A percentile compares a stretch with the other conserved stretches of the same genome.
phyloP scores from a whole-genome alignment of 1,284 basidiomycete species.

The Ceratobasidium sp. region DNA sequence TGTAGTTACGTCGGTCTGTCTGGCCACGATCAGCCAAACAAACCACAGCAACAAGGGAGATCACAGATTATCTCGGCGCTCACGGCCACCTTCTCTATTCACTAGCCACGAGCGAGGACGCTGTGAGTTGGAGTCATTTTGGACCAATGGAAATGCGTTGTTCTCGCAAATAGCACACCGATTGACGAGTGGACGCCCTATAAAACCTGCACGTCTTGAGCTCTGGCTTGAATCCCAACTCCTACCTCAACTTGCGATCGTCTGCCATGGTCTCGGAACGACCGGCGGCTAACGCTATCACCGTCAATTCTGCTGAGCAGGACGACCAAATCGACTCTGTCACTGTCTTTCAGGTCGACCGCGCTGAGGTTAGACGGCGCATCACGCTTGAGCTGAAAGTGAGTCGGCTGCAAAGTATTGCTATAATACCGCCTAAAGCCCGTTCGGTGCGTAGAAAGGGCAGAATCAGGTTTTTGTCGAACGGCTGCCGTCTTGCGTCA shows the following conservation, averaged over 20 bases:
- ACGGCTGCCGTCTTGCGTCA: slow-evolving; percentile 49
- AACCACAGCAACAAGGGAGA: no score
- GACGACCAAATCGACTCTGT: slow-evolving; percentile 35
- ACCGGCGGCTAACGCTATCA: slow-evolving; percentile 6
- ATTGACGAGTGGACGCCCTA: no score
- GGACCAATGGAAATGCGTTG: no score
- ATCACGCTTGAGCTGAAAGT: slow-evolving; percentile 37
- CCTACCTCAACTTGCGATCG: background rate
- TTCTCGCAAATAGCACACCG: no score
- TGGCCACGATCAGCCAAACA: no score
- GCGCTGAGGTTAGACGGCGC: slow-evolving; percentile 34
- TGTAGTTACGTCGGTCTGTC: no score
- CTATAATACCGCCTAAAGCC: background rate
- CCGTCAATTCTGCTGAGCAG: slow-evolving; percentile 39
- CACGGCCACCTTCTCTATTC: no score
- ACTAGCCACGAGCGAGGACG: no score
- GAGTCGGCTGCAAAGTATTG: background rate
- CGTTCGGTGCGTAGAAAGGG: slow-evolving; percentile 40
- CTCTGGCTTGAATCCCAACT: background rate
- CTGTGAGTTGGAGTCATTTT: no score
- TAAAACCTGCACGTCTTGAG: background rate
- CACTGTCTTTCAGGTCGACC: slow-evolving; percentile 26
- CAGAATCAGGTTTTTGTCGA: slow-evolving; percentile 51
- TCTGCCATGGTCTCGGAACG: slow-evolving; percentile 13
- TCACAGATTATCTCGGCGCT: no score